Conservation (phyloP, 768 basidiomycete species). For the Hericium rajendrae region DNA sequence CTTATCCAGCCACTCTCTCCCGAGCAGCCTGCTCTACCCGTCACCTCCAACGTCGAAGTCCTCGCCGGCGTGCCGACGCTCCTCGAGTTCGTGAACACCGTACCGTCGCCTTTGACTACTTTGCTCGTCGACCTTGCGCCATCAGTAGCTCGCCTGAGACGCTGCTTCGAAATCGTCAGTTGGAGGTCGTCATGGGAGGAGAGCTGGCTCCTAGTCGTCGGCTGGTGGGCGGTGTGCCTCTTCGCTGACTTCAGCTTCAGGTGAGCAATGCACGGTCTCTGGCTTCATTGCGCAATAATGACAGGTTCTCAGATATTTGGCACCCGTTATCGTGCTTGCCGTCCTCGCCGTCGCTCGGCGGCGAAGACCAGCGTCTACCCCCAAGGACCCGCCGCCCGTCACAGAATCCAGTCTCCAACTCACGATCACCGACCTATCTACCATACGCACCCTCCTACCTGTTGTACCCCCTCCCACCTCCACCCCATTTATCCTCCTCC, state of each 20-base stretch:
- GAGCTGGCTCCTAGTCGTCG: slow-evolving; percentile 53
- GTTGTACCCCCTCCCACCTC: slow-evolving; percentile 22
- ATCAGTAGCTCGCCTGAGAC: slow-evolving; percentile 33
- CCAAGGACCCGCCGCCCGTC: slow-evolving; percentile 23
- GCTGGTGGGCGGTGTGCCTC: slow-evolving; percentile 75
- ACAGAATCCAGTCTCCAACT: slow-evolving; percentile 48
- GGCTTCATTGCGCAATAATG: background rate
- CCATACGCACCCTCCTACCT: slow-evolving; percentile 53
- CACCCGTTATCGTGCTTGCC: slow-evolving; percentile 44
- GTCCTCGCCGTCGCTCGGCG: slow-evolving; percentile 25
- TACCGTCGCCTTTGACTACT: slow-evolving; percentile 52
- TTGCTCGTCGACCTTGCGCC: slow-evolving; percentile 58
- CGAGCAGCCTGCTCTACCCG: background rate
- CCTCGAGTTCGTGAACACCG: slow-evolving; percentile 42
- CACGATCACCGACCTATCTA: slow-evolving; percentile 54
- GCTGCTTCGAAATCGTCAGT: slow-evolving; percentile 36
- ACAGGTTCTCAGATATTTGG: slow-evolving; percentile 35
- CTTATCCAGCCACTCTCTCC: background rate
- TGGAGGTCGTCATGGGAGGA: slow-evolving; percentile 55
- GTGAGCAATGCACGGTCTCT: slow-evolving; percentile 24
- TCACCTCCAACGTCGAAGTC: background rate
- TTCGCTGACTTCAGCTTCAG: slow-evolving; percentile 34
- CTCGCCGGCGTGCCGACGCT: slow-evolving; percentile 13
- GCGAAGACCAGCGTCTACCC: slow-evolving; percentile 8
- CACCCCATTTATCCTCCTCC: slow-evolving; percentile 26